Evolutionary conservation across 108 stramenopile genomes (phyloP), one percentile per base, ranked within the genome.

Genomic region (Fragilaria crotonensis): DNA sequence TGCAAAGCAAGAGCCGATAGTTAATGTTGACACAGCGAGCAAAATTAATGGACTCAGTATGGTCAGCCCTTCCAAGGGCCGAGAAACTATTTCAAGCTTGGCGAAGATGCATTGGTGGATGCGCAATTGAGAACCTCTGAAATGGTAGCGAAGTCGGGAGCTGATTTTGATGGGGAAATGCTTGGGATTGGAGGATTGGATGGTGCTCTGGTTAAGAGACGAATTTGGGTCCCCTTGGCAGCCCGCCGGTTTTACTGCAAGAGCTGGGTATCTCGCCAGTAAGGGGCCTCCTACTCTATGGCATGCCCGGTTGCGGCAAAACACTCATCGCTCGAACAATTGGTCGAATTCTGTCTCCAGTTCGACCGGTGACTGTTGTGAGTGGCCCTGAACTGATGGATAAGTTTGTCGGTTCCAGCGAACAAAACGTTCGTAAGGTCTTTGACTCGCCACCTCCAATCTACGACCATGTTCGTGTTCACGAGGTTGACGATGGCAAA

Each of bases 321-420:
- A 92, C 86, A 0, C 63, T 87, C 5, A 46, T 90, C 30, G 88
- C 92, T 23, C 61, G 79, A 23, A 72, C 81, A 23, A 64, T 94
- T 19, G 89, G 86, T 1, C 71, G 71, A 14, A 75, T 87, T 20
- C 59, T 94, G 11, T 84, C 82, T 4, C 89, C 93, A 0, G 58
- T 73, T 5, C 78, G 93, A 0, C 75, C 78, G 22, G 64, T 77
- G 9, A 83, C 81, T 2, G 76, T 83, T 30, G 81, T 83, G 11
- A 51, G 50, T 28, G 81, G 81, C 28, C 81, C 81, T 9, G 81
- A 83, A 45, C 76, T 83, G 22, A 71, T 83, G 72, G 87, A 94
- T 62, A 94, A 90, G 59, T 94, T 85, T 59, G 93, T 94, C 3
- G 93, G 93, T 20, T 78, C 78, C 19, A 80, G 78, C 33, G 93